These are phyloP conservation scores for Cinnamomum chago DNA, from an alignment of 164 flowering plant species.

Conservation along the genomic window DNA sequence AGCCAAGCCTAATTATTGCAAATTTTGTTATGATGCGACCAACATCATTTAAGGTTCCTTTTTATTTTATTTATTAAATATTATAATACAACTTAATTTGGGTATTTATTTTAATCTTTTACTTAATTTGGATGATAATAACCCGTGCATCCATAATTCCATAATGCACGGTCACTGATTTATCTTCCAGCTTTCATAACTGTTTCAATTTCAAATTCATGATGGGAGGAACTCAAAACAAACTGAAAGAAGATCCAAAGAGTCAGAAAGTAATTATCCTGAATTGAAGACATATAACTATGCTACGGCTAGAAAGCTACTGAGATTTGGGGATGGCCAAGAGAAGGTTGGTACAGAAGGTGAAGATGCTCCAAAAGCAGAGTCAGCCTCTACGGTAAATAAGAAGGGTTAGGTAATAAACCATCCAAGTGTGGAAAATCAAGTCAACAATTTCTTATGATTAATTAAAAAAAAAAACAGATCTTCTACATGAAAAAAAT, in stretches of 20 bases:
- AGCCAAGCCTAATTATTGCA: too few species aligned
- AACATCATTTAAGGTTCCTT: too few species aligned
- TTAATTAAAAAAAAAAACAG: too few species aligned
- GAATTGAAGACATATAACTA: slow-evolving; percentile 62
- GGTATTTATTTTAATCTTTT: too few species aligned
- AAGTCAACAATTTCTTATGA: too few species aligned
- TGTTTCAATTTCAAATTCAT: slow-evolving; percentile 32
- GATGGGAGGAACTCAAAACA: slow-evolving; percentile 18
- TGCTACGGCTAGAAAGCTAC: slow-evolving; percentile 55
- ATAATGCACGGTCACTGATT: slow-evolving; percentile 37
- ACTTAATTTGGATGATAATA: too few species aligned
- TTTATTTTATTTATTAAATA: too few species aligned
- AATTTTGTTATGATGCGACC: too few species aligned
- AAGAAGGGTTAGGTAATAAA: slow-evolving; percentile 19
- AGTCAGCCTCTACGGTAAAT: slow-evolving; percentile 18
- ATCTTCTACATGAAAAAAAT: too few species aligned
- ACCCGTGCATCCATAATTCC: too few species aligned
- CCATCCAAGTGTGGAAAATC: too few species aligned
- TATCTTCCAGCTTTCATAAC: slow-evolving; percentile 59
- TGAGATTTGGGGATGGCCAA: slow-evolving; percentile 34
- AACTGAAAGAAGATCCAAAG: not conserved
- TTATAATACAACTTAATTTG: too few species aligned
- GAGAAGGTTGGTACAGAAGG: slow-evolving; percentile 11
- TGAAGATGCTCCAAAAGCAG: slow-evolving; percentile 14
- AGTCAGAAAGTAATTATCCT: not conserved